Percentiles rank a stretch among this genome's conserved stretches.
phyloP scores from a whole-genome alignment of 345 rosid genomes.

The Linum trigynum region DNA sequence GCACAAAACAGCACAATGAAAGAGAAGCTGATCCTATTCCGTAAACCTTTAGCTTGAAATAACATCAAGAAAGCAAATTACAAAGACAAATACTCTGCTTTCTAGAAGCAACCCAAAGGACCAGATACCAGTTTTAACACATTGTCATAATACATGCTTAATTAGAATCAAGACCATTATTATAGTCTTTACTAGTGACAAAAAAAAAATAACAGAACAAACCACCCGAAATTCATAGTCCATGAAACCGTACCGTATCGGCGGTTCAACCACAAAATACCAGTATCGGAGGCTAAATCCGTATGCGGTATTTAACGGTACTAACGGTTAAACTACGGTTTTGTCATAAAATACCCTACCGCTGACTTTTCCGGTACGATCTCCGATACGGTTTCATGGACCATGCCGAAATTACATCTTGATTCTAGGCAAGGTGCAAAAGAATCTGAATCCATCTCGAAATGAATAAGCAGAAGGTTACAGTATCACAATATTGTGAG shows the following conservation, averaged over 20 bases:
- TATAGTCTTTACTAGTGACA: not conserved
- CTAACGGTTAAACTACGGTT: no score
- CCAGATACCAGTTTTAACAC: not conserved
- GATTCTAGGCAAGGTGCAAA: not conserved
- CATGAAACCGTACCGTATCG: no score
- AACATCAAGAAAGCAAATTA: not conserved
- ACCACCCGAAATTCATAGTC: not conserved
- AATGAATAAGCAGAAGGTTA: not conserved
- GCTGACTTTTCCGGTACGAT: no score
- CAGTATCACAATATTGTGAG: not conserved
- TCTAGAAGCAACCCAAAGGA: not conserved
- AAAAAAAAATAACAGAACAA: no score
- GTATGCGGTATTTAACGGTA: no score
- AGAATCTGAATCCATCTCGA: not conserved
- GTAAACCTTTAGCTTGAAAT: not conserved
- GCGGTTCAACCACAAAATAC: no score
- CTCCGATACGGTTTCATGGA: no score
- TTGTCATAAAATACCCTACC: no score
- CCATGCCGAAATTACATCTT: not conserved
- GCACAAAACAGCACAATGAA: not conserved
- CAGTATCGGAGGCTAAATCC: no score
- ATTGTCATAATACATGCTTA: not conserved
- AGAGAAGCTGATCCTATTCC: not conserved
- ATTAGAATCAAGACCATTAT: not conserved
- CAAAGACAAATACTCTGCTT: not conserved